A percentile compares a stretch with the other conserved stretches of the same genome.
Conservation (phyloP, 2,329 filamentous ascomycete species). For the Tolypocladium ophioglossoides region DNA sequence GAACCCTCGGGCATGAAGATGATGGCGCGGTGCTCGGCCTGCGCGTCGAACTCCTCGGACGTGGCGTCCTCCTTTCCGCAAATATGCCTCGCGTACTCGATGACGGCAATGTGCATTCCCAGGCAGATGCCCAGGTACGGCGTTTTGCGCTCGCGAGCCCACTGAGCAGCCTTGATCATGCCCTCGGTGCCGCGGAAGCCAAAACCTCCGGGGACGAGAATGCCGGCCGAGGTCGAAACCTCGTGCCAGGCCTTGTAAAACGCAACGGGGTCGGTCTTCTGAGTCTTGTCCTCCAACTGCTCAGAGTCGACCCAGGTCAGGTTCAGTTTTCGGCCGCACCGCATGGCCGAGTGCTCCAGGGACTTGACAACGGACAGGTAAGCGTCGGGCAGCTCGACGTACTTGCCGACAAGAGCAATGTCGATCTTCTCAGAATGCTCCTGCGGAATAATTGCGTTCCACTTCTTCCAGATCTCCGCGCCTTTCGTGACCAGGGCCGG, state of each 20-base stretch:
- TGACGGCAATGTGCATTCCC: conserved; percentile 86
- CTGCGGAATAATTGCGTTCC: conserved; percentile 59
- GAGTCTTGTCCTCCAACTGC: conserved; percentile 61
- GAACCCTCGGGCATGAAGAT: conserved; percentile 80
- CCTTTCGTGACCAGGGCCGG: conserved; percentile 51
- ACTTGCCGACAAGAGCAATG: conserved; percentile 90
- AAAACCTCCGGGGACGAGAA: conserved; percentile 63
- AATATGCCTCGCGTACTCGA: conserved; percentile 74
- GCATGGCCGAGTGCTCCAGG: conserved; percentile 86
- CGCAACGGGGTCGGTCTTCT: conserved; percentile 52
- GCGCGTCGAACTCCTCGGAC: conserved; percentile 43
- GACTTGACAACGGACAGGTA: conserved; percentile 80
- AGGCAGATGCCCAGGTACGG: conserved; percentile 87
- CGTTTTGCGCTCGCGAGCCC: conserved; percentile 70
- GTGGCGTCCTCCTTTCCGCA: conserved; percentile 49
- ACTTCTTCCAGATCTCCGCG: conserved; percentile 61
- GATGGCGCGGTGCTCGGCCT: conserved; percentile 59
- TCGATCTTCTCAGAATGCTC: conserved; percentile 56
- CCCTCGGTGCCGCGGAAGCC: conserved; percentile 75
- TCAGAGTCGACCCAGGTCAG: conserved; percentile 78
- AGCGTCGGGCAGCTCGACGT: conserved; percentile 72
- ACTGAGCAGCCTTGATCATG: conserved; percentile 81
- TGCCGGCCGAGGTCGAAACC: conserved; percentile 2
- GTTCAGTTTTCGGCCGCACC: conserved; percentile 66
- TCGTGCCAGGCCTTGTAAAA: conserved; percentile 41